Evolutionary conservation across 1,284 basidiomycete genomes (phyloP), one percentile per base, ranked within the genome.

Genomic region (Tilletia setariae): DNA sequence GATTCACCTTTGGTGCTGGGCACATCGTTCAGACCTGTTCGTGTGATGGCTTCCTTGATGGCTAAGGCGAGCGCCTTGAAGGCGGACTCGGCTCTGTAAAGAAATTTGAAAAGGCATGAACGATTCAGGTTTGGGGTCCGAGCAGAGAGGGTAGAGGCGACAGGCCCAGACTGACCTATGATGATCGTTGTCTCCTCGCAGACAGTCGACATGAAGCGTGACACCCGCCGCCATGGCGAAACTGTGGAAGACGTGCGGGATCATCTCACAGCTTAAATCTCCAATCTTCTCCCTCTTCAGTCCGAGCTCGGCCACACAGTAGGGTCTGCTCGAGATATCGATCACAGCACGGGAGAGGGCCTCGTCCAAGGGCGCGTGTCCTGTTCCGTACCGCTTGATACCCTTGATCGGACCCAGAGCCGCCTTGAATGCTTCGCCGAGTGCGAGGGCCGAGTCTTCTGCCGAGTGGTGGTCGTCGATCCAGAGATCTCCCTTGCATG

Each of bases 381-480:
- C 96, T 32, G 91, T 96, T 16, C 96, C 96, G 83, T 97, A 99
- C 69, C 96, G 88, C 80, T 89, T 89, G 81, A 99, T 98, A 13
- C 96, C 96, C 72, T 90, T 90, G 47, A 97, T 89, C 4, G 96
- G 93, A 40, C 96, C 95, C 43, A 99, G 86, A 19, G 96, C 96
- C 82, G 92, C 86, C 83, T 97, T 98, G 86, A 98, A 98, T 19
- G 93, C 95, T 28, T 90, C 89, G 15, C 94, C 94, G 11, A 98
- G 86, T 2, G 93, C 94, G 70, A 97, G 90, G 13, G 94, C 93
- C 82, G 89, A 91, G 84, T 97, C 94, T 87, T 97, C 83, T 87
- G 95, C 93, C 59, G 95, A 93, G 85, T 99, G 96, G 83, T 99
- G 96, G 85, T 99, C 96, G 84, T 99, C 96, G 72, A 98, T 97